Evolutionary conservation across 78 protist genomes (phyloP).

Genomic region (Dictyostelium brefeldianum): DNA sequence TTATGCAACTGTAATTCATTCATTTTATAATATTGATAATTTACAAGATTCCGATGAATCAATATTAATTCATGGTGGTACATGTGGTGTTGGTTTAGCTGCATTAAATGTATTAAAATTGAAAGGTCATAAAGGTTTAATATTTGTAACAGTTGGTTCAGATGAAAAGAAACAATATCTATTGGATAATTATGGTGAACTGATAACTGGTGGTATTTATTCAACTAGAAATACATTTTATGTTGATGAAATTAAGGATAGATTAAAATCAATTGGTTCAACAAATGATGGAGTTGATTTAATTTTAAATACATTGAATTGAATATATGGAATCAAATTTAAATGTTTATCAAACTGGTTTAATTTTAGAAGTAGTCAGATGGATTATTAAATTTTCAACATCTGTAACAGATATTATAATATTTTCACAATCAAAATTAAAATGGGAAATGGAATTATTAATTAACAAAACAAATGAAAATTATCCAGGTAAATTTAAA

Average conservation of each 20-base stretch:
- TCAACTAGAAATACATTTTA: too few relatives aligned
- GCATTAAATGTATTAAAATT: constrained; percentile 84
- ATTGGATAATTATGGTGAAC: background rate
- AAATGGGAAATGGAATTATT: background rate
- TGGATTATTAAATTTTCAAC: background rate
- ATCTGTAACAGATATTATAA: background rate
- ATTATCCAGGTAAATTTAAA: background rate
- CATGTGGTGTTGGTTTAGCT: constrained; percentile 93
- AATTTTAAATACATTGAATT: constrained; percentile 50
- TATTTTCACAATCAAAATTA: background rate
- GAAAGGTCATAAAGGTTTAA: background rate
- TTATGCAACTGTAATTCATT: constrained; percentile 55
- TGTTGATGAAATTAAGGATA: too few relatives aligned
- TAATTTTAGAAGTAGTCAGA: background rate
- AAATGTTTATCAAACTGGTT: constrained; percentile 10
- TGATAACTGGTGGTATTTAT: too few relatives aligned
- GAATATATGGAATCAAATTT: constrained; percentile 35
- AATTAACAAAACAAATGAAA: background rate
- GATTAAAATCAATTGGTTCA: constrained; percentile 33
- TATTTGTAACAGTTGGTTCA: constrained; percentile 46
- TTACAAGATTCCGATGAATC: constrained; percentile 40
- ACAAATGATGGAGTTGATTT: constrained; percentile 88
- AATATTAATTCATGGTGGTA: constrained; percentile 85
- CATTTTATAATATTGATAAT: constrained; percentile 26
- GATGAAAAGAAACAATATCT: constrained; percentile 41